Evolutionary conservation across 495 filamentous ascomycete genomes (phyloP), one percentile per base, ranked within the genome.

Genomic region (Penicillium salamii): DNA sequence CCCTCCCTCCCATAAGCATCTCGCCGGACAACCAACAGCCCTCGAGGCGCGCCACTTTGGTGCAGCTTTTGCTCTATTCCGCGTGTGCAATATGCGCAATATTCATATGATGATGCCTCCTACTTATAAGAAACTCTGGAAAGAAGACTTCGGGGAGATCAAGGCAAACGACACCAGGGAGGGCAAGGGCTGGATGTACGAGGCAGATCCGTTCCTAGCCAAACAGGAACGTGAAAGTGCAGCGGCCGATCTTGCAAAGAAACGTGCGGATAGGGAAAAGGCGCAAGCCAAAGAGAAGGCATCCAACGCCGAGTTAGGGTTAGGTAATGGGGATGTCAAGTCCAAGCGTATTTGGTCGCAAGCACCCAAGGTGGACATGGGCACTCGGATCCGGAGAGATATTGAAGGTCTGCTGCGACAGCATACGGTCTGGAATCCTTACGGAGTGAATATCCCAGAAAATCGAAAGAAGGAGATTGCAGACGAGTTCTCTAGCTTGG

Each of bases 41-140:
- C 71, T 97, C 17, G 95, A 98, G 68, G 93, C 95, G 32, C 83
- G 86, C 50, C 90, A 98, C 72, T 91, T 93, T 52, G 90, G 89
- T 12, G 93, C 95, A 2, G 87, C 91, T 1, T 97, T 89, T 70
- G 86, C 86, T 1, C 78, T 98, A 3, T 96, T 90, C 65, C 82
- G 93, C 31, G 88, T 97, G 1, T 90, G 87, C 69, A 96, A 85
- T 60, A 95, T 92, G 88, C 87, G 86, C 55, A 98, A 96, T 54
- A 78, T 96, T 32, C 89, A 96, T 58, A 90, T 95, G 77, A 90
- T 88, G 76, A 72, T 98, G 50, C 93, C 93, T n/a, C 93, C 95
- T 1, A 84, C 81, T 46, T 95, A 96, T 59, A 83, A 80, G 54
- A 81, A 85, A 52, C 69, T 96, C 23, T 98, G 93, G 93, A 92